A percentile compares a stretch with the other conserved stretches of the same genome.
phyloP scores from a whole-genome alignment of 345 rosid genomes.

The Citrus sinensis region DNA sequence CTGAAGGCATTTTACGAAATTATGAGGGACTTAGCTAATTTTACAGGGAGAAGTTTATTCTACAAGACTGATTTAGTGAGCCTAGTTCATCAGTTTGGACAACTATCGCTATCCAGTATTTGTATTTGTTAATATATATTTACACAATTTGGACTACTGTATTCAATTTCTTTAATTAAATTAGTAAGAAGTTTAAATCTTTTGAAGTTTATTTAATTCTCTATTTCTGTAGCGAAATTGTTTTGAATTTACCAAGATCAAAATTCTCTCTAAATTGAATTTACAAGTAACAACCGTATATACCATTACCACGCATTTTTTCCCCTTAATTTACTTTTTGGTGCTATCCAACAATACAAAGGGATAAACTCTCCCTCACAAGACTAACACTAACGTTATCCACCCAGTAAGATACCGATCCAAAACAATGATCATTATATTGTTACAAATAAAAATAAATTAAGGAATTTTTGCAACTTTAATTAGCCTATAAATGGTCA shows the following conservation, averaged over 20 bases:
- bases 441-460: no score
- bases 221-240: no score
- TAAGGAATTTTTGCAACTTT: not conserved
- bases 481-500: no score
- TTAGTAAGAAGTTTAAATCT: no score
- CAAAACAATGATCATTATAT: not conserved
- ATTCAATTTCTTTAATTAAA: not conserved
- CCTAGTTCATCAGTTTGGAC: no score
- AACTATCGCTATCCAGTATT: no score
- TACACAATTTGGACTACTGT: not conserved
- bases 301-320: not conserved
- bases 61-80: no score
- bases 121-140: no score
- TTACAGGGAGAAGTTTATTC: not conserved
- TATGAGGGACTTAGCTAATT: slow-evolving; percentile 18
- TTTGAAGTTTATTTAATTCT: no score
- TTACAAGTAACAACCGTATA: not conserved
- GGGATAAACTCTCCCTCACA: no score
- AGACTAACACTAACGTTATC: not conserved
- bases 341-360: no score
- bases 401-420: not conserved
- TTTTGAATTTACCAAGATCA: not conserved
- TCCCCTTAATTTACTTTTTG: no score
- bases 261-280: not conserved
- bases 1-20: slow-evolving; percentile 31